Evolutionary conservation across 495 filamentous ascomycete species (phyloP).

Genomic region (Penicillium waksmanii): DNA sequence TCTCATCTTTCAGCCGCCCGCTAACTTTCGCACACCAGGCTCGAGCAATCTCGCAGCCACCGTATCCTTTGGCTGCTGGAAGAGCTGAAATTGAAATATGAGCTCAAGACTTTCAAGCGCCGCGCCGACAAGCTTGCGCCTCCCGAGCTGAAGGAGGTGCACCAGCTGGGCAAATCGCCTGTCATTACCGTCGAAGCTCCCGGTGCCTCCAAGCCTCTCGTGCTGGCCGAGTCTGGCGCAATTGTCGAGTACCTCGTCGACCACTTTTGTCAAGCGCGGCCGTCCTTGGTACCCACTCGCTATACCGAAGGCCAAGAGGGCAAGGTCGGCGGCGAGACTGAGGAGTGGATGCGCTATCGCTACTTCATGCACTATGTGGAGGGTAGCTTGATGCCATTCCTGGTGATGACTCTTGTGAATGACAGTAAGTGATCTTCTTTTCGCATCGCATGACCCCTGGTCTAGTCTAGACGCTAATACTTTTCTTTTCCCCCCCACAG

Average conservation of each 20-base stretch:
- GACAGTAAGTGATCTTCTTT: conserved; percentile 47
- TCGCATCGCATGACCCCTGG: not conserved
- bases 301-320: conserved; percentile 56
- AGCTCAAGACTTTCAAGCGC: conserved; percentile 75
- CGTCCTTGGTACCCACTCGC: conserved; percentile 63
- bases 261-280: conserved; percentile 57
- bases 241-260: conserved; percentile 83
- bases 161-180: conserved; percentile 86
- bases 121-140: conserved; percentile 65
- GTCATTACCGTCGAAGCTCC: conserved; percentile 62
- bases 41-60: conserved; percentile 66
- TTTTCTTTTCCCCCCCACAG: conserved; percentile 33
- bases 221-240: conserved; percentile 78
- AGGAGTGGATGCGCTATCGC: conserved; percentile 75
- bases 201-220: conserved; percentile 51
- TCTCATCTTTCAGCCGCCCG: not conserved
- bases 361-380: conserved; percentile 85
- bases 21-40: conserved; percentile 26
- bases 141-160: conserved; percentile 70
- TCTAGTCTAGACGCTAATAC: too few relatives aligned
- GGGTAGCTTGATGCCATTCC: conserved; percentile 73
- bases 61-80: conserved; percentile 89
- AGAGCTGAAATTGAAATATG: conserved; percentile 78
- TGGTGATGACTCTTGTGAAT: conserved; percentile 62
- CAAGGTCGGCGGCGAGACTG: conserved; percentile 68